Conservation (phyloP, 1,284 basidiomycete genomes). For the Leccinum fuscescens region DNA sequence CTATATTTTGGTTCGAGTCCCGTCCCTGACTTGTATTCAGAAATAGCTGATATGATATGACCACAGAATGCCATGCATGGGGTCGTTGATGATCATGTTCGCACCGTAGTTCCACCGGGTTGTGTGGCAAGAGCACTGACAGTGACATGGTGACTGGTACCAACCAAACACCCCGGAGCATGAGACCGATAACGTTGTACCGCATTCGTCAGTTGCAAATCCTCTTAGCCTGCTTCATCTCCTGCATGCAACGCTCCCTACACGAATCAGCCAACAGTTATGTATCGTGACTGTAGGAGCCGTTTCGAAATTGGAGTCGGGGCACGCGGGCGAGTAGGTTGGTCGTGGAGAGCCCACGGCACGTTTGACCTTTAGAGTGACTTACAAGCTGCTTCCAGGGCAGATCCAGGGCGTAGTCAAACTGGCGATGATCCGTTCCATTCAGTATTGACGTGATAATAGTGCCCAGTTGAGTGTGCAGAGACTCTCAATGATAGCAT, state of each 20-base stretch:
- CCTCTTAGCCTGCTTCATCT: background rate
- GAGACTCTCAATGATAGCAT: no score
- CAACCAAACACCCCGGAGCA: background rate
- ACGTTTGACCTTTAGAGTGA: no score
- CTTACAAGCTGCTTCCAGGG: no score
- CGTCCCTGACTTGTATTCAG: background rate
- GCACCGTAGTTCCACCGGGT: background rate
- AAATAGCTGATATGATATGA: background rate
- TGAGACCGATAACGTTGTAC: background rate
- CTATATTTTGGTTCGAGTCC: background rate
- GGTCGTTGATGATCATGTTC: background rate
- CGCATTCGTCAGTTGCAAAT: no score
- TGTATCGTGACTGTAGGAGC: no score
- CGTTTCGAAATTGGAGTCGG: no score
- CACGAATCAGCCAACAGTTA: background rate
- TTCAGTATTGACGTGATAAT: no score
- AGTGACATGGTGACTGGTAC: background rate
- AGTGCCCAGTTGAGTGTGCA: no score
- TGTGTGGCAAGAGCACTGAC: background rate
- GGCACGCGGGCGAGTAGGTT: no score
- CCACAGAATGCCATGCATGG: background rate
- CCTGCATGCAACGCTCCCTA: background rate
- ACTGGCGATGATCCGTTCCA: no score
- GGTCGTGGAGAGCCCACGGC: no score
- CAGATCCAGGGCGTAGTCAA: no score